phyloP scores from a whole-genome alignment of 345 rosid genomes.

The Citrus glauca region DNA sequence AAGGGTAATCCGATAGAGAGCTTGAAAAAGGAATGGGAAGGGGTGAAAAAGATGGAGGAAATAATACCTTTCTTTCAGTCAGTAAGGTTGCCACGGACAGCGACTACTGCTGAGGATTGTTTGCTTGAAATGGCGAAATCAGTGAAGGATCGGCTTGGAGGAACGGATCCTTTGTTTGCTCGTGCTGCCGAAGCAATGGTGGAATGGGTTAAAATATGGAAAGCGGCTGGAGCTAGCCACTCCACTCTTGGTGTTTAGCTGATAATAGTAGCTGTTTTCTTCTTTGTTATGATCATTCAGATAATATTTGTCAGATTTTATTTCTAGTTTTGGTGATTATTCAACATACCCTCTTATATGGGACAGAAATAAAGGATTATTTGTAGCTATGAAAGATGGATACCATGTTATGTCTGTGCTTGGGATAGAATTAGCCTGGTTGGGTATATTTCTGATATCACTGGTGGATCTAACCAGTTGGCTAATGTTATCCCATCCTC shows the following conservation, averaged over 20 bases:
- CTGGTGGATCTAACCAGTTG: too few species aligned
- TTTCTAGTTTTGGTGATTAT: neutral
- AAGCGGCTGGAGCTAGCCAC: conserved; percentile 41
- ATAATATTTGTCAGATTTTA: neutral
- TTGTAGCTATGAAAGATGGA: neutral
- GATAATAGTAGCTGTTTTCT: neutral
- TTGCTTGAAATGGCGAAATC: conserved; percentile 60
- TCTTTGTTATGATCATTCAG: neutral
- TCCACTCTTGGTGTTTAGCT: conserved; percentile 9
- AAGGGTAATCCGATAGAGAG: conserved; percentile 76
- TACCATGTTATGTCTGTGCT: neutral
- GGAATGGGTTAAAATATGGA: conserved; percentile 80
- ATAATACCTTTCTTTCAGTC: conserved; percentile 82
- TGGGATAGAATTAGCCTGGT: neutral
- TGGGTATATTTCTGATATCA: neutral
- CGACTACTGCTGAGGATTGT: conserved; percentile 62
- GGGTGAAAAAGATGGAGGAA: conserved; percentile 91
- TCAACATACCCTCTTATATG: neutral
- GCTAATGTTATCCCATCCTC: too few species aligned
- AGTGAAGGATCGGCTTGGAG: conserved; percentile 63
- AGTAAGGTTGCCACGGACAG: conserved; percentile 48
- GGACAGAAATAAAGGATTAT: neutral
- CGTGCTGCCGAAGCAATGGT: conserved; percentile 70
- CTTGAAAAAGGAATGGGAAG: conserved; percentile 95
- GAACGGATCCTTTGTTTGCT: conserved; percentile 53